Evolutionary conservation across 2,329 filamentous ascomycete genomes (phyloP).

Genomic region (Didymella arachidicola): DNA sequence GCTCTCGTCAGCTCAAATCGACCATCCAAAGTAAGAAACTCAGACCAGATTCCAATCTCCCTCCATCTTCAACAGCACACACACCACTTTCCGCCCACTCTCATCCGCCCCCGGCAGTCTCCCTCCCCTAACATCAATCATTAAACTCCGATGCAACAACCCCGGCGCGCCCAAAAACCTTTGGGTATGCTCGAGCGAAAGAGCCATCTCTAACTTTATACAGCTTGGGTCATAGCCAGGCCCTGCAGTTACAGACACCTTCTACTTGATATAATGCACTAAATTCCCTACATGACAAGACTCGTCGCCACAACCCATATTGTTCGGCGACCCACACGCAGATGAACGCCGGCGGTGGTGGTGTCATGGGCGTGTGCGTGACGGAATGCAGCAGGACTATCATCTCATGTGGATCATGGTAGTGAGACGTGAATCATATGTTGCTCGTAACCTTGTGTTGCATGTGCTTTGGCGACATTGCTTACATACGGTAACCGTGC

Average conservation of each 20-base stretch:
- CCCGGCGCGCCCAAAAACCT: constrained; percentile 35
- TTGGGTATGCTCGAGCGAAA: neutral
- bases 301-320: neutral
- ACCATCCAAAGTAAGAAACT: too few relatives aligned
- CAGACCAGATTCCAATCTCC: neutral
- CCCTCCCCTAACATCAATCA: constrained; percentile 53
- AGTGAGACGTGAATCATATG: neutral
- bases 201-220: neutral
- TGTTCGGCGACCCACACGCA: constrained; percentile 10
- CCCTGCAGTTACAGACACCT: neutral
- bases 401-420: neutral
- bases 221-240: neutral
- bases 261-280: neutral
- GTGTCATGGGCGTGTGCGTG: neutral
- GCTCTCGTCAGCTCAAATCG: too few relatives aligned
- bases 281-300: too few relatives aligned
- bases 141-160: constrained; percentile 50
- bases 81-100: constrained; percentile 8
- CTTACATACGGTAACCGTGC: too few relatives aligned
- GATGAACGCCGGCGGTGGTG: neutral
- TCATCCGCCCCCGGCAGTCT: constrained; percentile 35
- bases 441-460: constrained; percentile 1
- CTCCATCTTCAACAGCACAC: neutral
- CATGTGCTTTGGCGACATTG: constrained; percentile 14
- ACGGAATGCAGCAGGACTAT: neutral